phyloP scores from a whole-genome alignment of 352 stramenopile species.

The Albugo laibachii region DNA sequence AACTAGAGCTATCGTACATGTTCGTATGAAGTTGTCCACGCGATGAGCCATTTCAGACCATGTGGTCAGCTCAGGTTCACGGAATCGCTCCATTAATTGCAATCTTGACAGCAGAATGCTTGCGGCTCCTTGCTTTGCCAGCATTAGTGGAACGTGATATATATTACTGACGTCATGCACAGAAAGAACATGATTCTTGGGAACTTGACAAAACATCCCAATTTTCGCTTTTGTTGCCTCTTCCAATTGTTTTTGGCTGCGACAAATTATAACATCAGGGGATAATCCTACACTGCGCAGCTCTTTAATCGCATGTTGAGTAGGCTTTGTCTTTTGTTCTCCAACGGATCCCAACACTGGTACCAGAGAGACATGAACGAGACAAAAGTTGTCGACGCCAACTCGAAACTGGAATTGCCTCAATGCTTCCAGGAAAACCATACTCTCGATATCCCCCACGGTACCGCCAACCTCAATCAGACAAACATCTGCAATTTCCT shows the following conservation, averaged over 20 bases:
- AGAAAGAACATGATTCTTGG: constrained; percentile 85
- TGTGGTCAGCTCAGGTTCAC: constrained; percentile 46
- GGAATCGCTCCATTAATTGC: constrained; percentile 80
- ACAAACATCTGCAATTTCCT: constrained; percentile 87
- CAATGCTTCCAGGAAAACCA: constrained; percentile 98
- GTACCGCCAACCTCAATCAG: constrained; percentile 99
- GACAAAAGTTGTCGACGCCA: constrained; percentile 94
- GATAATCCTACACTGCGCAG: constrained; percentile 89
- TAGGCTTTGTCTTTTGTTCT: constrained; percentile 99
- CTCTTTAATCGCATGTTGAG: constrained; percentile 98
- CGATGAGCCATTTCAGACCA: constrained; percentile 86
- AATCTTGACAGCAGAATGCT: constrained; percentile 87
- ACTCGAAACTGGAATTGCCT: constrained; percentile 98
- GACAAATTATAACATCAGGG: constrained; percentile 96
- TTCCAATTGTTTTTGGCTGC: constrained; percentile 82
- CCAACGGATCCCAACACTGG: constrained; percentile 94
- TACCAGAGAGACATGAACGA: constrained; percentile 98
- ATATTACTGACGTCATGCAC: constrained; percentile 99
- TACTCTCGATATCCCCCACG: constrained; percentile 99
- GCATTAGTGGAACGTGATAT: constrained; percentile 97
- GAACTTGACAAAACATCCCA: constrained; percentile 97
- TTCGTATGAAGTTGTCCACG: constrained; percentile 81
- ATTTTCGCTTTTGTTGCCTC: constrained; percentile 91
- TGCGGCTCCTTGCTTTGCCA: constrained; percentile 89
- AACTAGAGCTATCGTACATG: constrained; percentile 94